These are phyloP conservation scores for Theileria luwenshuni DNA, from an alignment of 169 alveolate species.

Conservation along the genomic window DNA sequence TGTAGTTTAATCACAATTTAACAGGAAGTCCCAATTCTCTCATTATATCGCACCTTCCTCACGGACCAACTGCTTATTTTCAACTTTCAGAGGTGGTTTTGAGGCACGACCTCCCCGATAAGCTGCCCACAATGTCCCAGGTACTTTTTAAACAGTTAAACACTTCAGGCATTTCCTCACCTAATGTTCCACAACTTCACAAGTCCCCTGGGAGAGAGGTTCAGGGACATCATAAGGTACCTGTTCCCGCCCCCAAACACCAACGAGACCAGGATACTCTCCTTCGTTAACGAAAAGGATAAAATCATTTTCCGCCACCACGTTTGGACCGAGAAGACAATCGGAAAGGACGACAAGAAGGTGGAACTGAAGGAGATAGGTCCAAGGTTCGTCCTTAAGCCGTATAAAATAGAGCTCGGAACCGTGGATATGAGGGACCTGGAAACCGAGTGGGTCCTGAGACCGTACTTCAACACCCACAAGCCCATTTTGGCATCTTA, in stretches of 20 bases:
- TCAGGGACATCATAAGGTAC: slow-evolving; percentile 88
- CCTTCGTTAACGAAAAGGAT: slow-evolving; percentile 91
- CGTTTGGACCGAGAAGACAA: slow-evolving; percentile 80
- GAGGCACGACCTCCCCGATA: slow-evolving; percentile 96
- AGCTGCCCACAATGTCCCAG: slow-evolving; percentile 93
- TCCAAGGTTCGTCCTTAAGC: slow-evolving; percentile 93
- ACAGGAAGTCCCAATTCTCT: slow-evolving; percentile 95
- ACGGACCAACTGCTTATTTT: slow-evolving; percentile 99
- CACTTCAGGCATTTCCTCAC: slow-evolving; percentile 90
- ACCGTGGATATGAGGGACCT: slow-evolving; percentile 96
- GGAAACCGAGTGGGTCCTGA: slow-evolving; percentile 95
- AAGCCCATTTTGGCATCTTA: slow-evolving; percentile 50
- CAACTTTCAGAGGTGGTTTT: slow-evolving; percentile 93
- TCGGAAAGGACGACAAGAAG: slow-evolving; percentile 80
- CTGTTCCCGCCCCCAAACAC: slow-evolving; percentile 88
- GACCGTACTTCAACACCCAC: slow-evolving; percentile 94
- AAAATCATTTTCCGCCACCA: slow-evolving; percentile 92
- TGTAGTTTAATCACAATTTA: slow-evolving; percentile 31
- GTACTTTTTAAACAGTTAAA: slow-evolving; percentile 32
- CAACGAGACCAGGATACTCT: slow-evolving; percentile 88
- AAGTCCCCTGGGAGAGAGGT: slow-evolving; percentile 91
- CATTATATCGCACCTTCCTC: slow-evolving; percentile 97
- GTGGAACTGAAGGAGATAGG: slow-evolving; percentile 90
- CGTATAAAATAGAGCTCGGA: slow-evolving; percentile 95
- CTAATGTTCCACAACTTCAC: slow-evolving; percentile 93